Conservation (phyloP, 345 rosid genomes). For the Tarenaya hassleriana region DNA sequence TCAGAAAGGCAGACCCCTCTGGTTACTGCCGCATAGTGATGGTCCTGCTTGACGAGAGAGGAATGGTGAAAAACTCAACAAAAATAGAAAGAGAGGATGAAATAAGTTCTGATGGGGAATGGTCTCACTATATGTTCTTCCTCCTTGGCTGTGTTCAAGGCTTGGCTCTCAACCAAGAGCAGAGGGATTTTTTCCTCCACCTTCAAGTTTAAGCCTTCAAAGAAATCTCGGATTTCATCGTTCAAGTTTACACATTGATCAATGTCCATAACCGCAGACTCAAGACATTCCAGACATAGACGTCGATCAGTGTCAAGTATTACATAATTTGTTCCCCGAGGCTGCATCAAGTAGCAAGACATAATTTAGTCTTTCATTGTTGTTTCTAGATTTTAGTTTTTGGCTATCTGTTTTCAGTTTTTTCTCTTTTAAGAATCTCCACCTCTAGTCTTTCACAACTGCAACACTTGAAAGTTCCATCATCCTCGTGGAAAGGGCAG, state of each 20-base stretch:
- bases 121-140: slow-evolving; percentile 55
- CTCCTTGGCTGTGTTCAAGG: slow-evolving; percentile 71
- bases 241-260: slow-evolving; percentile 77
- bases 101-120: no score
- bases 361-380: no score
- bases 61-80: slow-evolving; percentile 1
- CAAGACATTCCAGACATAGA: slow-evolving; percentile 82
- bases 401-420: no score
- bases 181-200: slow-evolving; percentile 69
- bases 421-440: no score
- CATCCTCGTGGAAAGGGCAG: slow-evolving; percentile 16
- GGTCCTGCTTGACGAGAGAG: slow-evolving; percentile 36
- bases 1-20: slow-evolving; percentile 89
- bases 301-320: slow-evolving; percentile 74
- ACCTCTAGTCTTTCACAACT: slow-evolving; percentile 29
- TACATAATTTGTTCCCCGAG: slow-evolving; percentile 45
- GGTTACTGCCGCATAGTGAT: slow-evolving; percentile 61
- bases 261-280: slow-evolving; percentile 76
- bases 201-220: slow-evolving; percentile 83
- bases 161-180: slow-evolving; percentile 80
- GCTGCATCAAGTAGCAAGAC: slow-evolving; percentile 39
- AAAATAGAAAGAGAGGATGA: slow-evolving; percentile 4
- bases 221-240: slow-evolving; percentile 68
- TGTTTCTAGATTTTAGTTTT: no score
- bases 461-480: slow-evolving; percentile 24